Conservation (phyloP, 371 early-diverging fungal genomes). For the Mucor velutinosus region DNA sequence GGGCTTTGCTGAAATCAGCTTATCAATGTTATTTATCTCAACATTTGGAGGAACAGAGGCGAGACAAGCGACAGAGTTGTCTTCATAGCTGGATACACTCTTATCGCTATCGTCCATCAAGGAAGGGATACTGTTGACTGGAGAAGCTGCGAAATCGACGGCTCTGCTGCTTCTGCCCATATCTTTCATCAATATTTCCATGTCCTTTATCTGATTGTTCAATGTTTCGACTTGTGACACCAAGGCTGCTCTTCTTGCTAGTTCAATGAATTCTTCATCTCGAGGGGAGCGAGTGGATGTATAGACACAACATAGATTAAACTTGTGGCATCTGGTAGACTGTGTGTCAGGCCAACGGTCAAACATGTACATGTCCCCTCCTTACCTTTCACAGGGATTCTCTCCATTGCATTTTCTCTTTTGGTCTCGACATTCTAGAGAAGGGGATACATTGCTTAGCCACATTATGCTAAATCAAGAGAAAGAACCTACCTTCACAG, state of each 20-base stretch:
- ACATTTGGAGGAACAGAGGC: not conserved
- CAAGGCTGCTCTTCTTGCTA: constrained; percentile 20
- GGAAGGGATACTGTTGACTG: not conserved
- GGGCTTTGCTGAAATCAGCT: not conserved
- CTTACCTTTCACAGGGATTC: constrained; percentile 40
- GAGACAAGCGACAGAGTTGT: constrained; percentile 5
- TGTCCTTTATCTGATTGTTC: constrained; percentile 20
- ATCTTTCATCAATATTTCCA: constrained; percentile 19
- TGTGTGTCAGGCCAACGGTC: not conserved
- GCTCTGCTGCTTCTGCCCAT: not conserved
- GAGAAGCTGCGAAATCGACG: not conserved
- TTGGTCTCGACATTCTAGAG: constrained; percentile 44
- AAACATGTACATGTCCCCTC: not conserved
- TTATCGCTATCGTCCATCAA: constrained; percentile 9
- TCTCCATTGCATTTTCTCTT: constrained; percentile 36
- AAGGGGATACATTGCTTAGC: not conserved
- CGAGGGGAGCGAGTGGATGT: constrained; percentile 23
- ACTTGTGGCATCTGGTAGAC: constrained; percentile 28
- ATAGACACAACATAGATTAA: constrained; percentile 33
- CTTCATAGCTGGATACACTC: constrained; percentile 9
- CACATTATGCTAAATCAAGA: not conserved
- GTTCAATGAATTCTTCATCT: constrained; percentile 34
- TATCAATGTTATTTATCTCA: not conserved
- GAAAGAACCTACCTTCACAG: constrained; percentile 21
- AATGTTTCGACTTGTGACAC: constrained; percentile 19